Evolutionary conservation across 768 basidiomycete species (phyloP).

Genomic region (Termitomyces bulborhizus): DNA sequence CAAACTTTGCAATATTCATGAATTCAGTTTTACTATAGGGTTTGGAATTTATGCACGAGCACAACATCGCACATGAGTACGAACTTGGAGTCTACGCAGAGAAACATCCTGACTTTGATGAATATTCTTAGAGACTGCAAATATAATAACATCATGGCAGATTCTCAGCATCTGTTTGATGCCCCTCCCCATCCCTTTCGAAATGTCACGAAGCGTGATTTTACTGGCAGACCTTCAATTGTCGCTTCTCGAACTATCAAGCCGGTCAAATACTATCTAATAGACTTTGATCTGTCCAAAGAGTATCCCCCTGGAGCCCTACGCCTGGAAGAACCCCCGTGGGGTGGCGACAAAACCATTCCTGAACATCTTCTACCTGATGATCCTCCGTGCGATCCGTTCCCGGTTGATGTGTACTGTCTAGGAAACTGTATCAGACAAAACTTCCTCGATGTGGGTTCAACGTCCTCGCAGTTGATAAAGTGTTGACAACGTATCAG

Average conservation of each 20-base stretch:
- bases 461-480: too few species aligned
- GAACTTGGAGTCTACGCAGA: not conserved
- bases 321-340: too few species aligned
- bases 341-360: too few species aligned
- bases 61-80: conserved; percentile 25
- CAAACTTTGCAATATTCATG: too few species aligned
- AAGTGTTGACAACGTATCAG: not conserved
- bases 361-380: too few species aligned
- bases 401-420: too few species aligned
- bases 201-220: conserved; percentile 1
- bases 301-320: too few species aligned
- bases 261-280: too few species aligned
- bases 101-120: not conserved
- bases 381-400: too few species aligned
- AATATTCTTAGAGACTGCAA: conserved; percentile 10
- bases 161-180: conserved; percentile 5
- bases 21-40: conserved; percentile 2
- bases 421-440: too few species aligned
- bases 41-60: conserved; percentile 2
- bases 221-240: not conserved
- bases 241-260: conserved; percentile 8
- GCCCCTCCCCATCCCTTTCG: conserved; percentile 5
- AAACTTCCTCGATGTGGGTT: too few species aligned
- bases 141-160: conserved; percentile 15
- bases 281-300: too few species aligned